phyloP scores from a whole-genome alignment of 2,329 filamentous ascomycete species.

The Hypoxylon sp. region DNA sequence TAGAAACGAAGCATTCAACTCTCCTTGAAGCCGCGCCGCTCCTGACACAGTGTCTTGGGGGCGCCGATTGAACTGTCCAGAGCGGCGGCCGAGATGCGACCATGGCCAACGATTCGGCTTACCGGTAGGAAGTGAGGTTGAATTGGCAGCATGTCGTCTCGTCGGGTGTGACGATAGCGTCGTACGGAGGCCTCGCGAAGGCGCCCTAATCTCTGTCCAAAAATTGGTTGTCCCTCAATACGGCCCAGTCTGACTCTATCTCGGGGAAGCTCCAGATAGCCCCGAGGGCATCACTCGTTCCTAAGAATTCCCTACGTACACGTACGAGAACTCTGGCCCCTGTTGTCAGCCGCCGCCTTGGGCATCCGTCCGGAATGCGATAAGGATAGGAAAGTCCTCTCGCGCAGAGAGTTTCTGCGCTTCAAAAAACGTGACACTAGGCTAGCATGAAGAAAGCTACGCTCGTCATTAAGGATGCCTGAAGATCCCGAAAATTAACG shows the following conservation, averaged over 20 bases:
- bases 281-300: conserved; percentile 31
- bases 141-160: conserved; percentile 40
- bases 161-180: background rate
- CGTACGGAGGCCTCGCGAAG: conserved; percentile 17
- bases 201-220: conserved; percentile 34
- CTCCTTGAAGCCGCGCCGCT: background rate
- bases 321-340: conserved; percentile 49
- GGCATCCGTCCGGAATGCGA: conserved; percentile 48
- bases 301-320: conserved; percentile 46
- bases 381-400: conserved; percentile 45
- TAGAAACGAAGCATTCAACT: conserved; percentile 11
- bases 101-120: conserved; percentile 43
- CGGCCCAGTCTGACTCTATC: conserved; percentile 29
- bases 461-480: conserved; percentile 49
- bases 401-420: conserved; percentile 43
- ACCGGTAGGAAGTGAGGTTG: conserved; percentile 44
- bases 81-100: conserved; percentile 43
- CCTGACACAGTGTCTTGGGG: conserved; percentile 27
- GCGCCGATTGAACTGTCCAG: conserved; percentile 46
- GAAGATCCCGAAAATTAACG: conserved; percentile 49
- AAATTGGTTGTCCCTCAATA: conserved; percentile 40
- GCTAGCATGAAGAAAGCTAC: conserved; percentile 51
- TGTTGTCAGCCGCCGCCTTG: conserved; percentile 50
- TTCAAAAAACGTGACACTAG: conserved; percentile 50
- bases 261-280: conserved; percentile 1